A percentile compares a stretch with the other conserved stretches of the same genome.
Evolutionary conservation across 768 basidiomycete species (phyloP).

Genomic region (Dioszegia hungarica): DNA sequence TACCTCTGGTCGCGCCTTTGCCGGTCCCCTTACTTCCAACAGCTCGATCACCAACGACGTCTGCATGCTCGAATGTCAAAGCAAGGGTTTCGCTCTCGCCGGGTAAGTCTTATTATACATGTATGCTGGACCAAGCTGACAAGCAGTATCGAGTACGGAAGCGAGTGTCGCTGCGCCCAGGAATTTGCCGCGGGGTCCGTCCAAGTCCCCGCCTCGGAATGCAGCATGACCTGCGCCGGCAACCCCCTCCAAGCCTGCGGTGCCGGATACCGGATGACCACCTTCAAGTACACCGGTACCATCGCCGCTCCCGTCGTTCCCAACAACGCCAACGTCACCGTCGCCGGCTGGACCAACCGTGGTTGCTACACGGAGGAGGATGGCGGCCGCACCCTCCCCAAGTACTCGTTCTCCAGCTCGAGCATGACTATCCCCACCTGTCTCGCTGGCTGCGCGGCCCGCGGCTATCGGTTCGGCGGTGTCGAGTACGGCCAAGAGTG

Average conservation of each 20-base stretch:
- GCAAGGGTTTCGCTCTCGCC: slow-evolving; percentile 4
- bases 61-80: slow-evolving; percentile 2
- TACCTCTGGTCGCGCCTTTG: neutral
- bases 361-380: slow-evolving; percentile 34
- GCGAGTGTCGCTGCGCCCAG: slow-evolving; percentile 19
- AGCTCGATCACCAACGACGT: slow-evolving; percentile 2
- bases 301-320: slow-evolving; percentile 6
- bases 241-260: slow-evolving; percentile 23
- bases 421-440: slow-evolving; percentile 61
- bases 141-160: slow-evolving; percentile 14
- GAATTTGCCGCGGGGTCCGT: neutral
- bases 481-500: slow-evolving; percentile 55
- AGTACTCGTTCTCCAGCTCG: slow-evolving; percentile 47
- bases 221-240: slow-evolving; percentile 35
- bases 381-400: slow-evolving; percentile 21
- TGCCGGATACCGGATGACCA: slow-evolving; percentile 8
- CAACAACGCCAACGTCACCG: slow-evolving; percentile 4
- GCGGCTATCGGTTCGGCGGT: slow-evolving; percentile 64
- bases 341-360: slow-evolving; percentile 32
- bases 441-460: slow-evolving; percentile 56
- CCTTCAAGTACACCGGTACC: slow-evolving; percentile 6
- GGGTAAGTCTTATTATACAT: slow-evolving; percentile 10
- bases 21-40: neutral
- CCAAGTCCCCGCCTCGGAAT: slow-evolving; percentile 10
- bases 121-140: neutral